These are phyloP conservation scores for Neurospora terricola DNA, from an alignment of 495 filamentous ascomycete species.

Conservation along the genomic window DNA sequence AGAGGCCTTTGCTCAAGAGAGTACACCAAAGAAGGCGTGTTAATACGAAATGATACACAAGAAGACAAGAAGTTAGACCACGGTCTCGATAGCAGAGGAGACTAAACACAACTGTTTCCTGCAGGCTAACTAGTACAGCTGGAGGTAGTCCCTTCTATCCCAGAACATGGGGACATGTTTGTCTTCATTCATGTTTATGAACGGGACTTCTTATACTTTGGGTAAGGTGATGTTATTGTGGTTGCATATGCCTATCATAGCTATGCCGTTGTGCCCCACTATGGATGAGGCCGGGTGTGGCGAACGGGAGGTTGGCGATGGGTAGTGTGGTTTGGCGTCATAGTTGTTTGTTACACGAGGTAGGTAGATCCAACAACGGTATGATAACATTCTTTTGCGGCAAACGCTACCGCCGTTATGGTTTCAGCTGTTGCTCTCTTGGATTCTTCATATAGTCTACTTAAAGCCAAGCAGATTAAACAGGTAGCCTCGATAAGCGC, in stretches of 20 bases:
- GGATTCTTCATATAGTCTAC: background rate
- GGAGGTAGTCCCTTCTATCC: background rate
- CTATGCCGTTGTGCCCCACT: background rate
- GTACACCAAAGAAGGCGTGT: background rate
- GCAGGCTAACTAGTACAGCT: background rate
- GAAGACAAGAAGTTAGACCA: background rate
- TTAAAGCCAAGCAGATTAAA: background rate
- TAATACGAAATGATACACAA: background rate
- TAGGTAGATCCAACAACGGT: background rate
- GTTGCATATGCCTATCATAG: background rate
- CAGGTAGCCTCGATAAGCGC: background rate
- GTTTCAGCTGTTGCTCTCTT: background rate
- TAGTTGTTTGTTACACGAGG: background rate
- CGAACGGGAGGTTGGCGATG: background rate
- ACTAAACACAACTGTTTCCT: background rate
- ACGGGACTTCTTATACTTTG: background rate
- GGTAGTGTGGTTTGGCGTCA: background rate
- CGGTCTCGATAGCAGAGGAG: background rate
- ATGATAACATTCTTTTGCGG: background rate
- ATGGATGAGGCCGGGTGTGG: background rate
- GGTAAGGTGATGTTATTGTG: background rate
- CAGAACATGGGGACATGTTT: background rate
- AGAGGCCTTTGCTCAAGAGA: background rate
- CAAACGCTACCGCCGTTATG: background rate
- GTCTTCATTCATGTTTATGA: background rate